Conservation (phyloP, 2,329 filamentous ascomycete genomes). For the Emericellopsis cladophorae region DNA sequence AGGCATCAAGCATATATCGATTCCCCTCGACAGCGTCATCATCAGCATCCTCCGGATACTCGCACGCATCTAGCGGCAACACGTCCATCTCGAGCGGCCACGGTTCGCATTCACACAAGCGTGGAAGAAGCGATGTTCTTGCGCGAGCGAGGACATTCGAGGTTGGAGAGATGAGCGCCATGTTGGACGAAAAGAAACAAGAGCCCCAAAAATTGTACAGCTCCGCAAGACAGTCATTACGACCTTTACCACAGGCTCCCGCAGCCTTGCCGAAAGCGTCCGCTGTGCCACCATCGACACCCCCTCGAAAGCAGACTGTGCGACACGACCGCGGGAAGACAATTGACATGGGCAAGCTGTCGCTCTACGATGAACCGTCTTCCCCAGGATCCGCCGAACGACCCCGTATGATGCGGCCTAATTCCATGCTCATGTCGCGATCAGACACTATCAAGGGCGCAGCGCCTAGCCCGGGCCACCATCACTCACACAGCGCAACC, state of each 20-base stretch:
- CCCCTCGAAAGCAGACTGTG: slow-evolving; percentile 6
- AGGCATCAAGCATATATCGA: slow-evolving; percentile 32
- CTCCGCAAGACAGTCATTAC: slow-evolving; percentile 62
- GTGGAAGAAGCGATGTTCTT: slow-evolving; percentile 61
- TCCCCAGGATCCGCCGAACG: slow-evolving; percentile 29
- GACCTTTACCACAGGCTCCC: slow-evolving; percentile 59
- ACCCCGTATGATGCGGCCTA: slow-evolving; percentile 34
- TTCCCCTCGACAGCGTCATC: slow-evolving; percentile 61
- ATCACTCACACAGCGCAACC: slow-evolving; percentile 18
- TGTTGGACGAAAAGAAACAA: slow-evolving; percentile 16
- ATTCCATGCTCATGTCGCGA: slow-evolving; percentile 47
- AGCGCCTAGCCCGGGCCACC: slow-evolving; percentile 14
- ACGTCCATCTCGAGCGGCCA: slow-evolving; percentile 56
- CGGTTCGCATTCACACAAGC: slow-evolving; percentile 44
- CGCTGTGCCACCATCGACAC: slow-evolving; percentile 12
- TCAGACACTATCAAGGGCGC: slow-evolving; percentile 36
- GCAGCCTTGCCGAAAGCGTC: slow-evolving; percentile 27
- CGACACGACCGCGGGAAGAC: slow-evolving; percentile 50
- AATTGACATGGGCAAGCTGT: slow-evolving; percentile 45
- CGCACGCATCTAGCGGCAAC: slow-evolving; percentile 49
- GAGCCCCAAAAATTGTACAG: slow-evolving; percentile 55
- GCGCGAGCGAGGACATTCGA: slow-evolving; percentile 37
- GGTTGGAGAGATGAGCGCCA: slow-evolving; percentile 24
- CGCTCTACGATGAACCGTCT: slow-evolving; percentile 26
- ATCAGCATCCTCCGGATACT: slow-evolving; percentile 57